Evolutionary conservation across 495 filamentous ascomycete genomes (phyloP), one percentile per base, ranked within the genome.

Genomic region (Aspergillus bertholletiae): DNA sequence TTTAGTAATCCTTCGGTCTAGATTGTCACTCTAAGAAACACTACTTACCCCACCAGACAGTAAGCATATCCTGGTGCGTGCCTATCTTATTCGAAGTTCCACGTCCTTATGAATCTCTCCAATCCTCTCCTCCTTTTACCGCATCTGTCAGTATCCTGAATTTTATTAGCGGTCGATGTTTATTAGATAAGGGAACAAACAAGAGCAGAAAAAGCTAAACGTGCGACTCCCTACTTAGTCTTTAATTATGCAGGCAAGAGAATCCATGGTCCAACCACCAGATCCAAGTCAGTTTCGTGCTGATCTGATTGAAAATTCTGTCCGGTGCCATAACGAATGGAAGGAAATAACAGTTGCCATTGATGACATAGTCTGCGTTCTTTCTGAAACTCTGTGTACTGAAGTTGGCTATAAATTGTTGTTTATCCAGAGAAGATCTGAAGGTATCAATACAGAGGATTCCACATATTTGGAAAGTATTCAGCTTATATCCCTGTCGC

Each of bases 291-390:
- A 49, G 46, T 21, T 56, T 15, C 21, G 12, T 11, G 18, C 44
- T 15, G 41, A 62, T 3, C 30, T 64, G 6, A 26, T 43, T 15
- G 61, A 23, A 15, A 45, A 51, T 15, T 18, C 28, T 18, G 30
- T 73, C 20, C 52, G 56, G 20, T 71, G 61, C 57, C 51, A 24
- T 20, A 37, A 56, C n/a, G n/a, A 21, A n/a, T 26, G 59, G 23
- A 61, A 58, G 8, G 54, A 66, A 32, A 43, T 56, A 3, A 46
- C 8, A 8, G 53, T 74, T 44, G 44, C 62, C n/a, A 45, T 64
- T 28, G 44, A 60, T 17, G 55, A 70, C 46, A 72, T 75, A 55
- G 24, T 75, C 15, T 66, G 67, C 27, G 50, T 71, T 22, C 20
- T 70, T 26, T 57, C 62, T 9, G 34, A 45, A 15, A 35, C 32